Percentiles rank a stretch among this genome's conserved stretches.
Evolutionary conservation across 2,329 filamentous ascomycete genomes (phyloP).

Genomic region (Aaosphaeria arxii): DNA sequence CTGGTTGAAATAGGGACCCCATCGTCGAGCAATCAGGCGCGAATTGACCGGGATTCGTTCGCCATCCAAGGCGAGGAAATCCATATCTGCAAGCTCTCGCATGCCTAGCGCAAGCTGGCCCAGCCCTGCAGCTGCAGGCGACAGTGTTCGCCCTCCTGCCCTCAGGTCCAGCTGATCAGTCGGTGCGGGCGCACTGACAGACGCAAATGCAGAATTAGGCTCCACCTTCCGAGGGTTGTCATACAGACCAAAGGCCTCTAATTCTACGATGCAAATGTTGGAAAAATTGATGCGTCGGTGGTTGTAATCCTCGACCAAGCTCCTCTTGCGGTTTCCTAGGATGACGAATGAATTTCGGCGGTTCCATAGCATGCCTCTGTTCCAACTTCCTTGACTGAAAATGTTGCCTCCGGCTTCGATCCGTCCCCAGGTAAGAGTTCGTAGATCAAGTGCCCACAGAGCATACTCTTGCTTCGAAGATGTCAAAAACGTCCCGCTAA

Average conservation of each 20-base stretch:
- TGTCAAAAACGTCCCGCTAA: slow-evolving; percentile 94
- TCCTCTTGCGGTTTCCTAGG: slow-evolving; percentile 87
- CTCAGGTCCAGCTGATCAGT: slow-evolving; percentile 54
- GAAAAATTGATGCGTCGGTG: slow-evolving; percentile 96
- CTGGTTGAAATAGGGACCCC: slow-evolving; percentile 95
- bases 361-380: slow-evolving; percentile 89
- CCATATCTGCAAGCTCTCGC: slow-evolving; percentile 93
- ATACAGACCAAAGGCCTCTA: slow-evolving; percentile 95
- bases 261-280: slow-evolving; percentile 93
- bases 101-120: slow-evolving; percentile 76
- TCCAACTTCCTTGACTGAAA: slow-evolving; percentile 97
- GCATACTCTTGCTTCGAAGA: slow-evolving; percentile 98
- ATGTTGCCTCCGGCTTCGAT: slow-evolving; percentile 92
- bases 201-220: slow-evolving; percentile 80
- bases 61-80: slow-evolving; percentile 85
- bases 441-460: slow-evolving; percentile 88
- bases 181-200: slow-evolving; percentile 69
- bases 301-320: slow-evolving; percentile 95
- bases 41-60: slow-evolving; percentile 94
- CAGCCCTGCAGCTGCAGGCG: slow-evolving; percentile 76
- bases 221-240: slow-evolving; percentile 82
- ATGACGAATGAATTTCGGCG: slow-evolving; percentile 94
- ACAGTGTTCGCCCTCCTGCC: slow-evolving; percentile 73
- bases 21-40: slow-evolving; percentile 78
- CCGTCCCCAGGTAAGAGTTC: slow-evolving; percentile 86